Evolutionary conservation across 306 rosid genomes (phyloP), one percentile per base, ranked within the genome.

Genomic region (Rubus parviflorus): DNA sequence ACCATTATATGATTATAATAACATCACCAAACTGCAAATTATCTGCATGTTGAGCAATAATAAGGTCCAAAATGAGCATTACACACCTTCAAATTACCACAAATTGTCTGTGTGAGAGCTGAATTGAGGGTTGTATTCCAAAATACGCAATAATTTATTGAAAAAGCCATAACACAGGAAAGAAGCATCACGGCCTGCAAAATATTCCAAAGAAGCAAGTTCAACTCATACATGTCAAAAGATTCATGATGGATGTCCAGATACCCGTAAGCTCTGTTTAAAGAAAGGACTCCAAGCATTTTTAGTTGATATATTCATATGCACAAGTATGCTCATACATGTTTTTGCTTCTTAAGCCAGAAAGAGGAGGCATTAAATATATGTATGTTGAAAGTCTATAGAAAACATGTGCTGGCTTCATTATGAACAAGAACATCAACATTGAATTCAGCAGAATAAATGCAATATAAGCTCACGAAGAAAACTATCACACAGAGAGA

Each of bases 101-200:
- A 94, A 7, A 92, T 88, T 51, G 94, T 90, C 52, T 90, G 96
- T 8, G 98, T 90, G 72, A 94, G 89, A 22, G 97, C 98, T 54
- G 94, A 94, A 83, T 92, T 94, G 81, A 90, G 61, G 58, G 90
- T 89, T 52, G 94, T 92, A 67, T 92, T 94, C 76, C 90, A 80
- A 84, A 94, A 89, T 4, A 89, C 92, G 17, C 85, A 87, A 78
- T 90, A 92, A 82, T 92, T 94, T 76, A 92, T 80, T 63, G 85
- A 87, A 84, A 92, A 94, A 35, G 90, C 92, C 89, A 92, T 68
- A 40, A 82, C 56, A 79, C 96, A 90, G 17, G 98, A 94, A 81
- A 94, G 87, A 72, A 90, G 73, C 85, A 92, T 85, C 85, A 89
- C 89, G 75, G 57, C 88, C 98, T 90, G 92, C 81, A 85, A 81